Base-by-base conservation (phyloP, 352 stramenopile genomes). In the Pythium pyrilobum region DNA sequence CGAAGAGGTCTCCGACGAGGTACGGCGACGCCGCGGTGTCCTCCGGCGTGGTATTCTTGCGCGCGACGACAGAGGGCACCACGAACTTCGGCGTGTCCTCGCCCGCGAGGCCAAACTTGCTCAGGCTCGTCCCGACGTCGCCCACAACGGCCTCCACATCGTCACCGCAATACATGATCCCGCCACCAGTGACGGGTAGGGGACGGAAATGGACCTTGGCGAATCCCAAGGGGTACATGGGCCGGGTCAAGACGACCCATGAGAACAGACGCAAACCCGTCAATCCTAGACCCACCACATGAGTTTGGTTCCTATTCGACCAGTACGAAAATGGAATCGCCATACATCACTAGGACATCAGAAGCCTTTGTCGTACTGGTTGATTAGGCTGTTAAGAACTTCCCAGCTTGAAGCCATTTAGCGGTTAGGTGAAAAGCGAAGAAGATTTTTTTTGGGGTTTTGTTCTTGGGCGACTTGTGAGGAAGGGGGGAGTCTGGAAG, bases 131-230 rank as follows among this genome's bases (percentile, higher is more conserved):
- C 55, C 92, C 93, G 15, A 98, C 83, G 52, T 98, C 93, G 41
- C 95, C 95, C 55, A 98, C 92, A 52, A 98, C 91, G 3, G 95
- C 94, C 56, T 97, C 93, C 42, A 97, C 96, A 78, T 98, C 95
- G 61, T 98, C 95, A 39, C 93, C 95, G 67, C 93, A 98, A 72
- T 97, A 98, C 93, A 98, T 98, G 57, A 41, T 52, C 29, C n/a
- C 28, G 27, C 23, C 40, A 16, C 8, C 5, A 23, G 29, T 11
- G 24, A 34, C 5, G 38, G 41, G 40, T 18, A 53, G 33, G 33
- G 23, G 16, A 2, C 9, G 24, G 18, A 42, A 37, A 25, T 38
- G 18, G 34, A 42, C 50, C 48, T n/a, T n/a, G n/a, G n/a, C n/a
- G n/a, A n/a, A n/a, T 47, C 24, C 13, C 25, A 25, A 37, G 9